Evolutionary conservation across 2,329 filamentous ascomycete species (phyloP), one percentile per base, ranked within the genome.

Genomic region (Aspergillus ochraceus): DNA sequence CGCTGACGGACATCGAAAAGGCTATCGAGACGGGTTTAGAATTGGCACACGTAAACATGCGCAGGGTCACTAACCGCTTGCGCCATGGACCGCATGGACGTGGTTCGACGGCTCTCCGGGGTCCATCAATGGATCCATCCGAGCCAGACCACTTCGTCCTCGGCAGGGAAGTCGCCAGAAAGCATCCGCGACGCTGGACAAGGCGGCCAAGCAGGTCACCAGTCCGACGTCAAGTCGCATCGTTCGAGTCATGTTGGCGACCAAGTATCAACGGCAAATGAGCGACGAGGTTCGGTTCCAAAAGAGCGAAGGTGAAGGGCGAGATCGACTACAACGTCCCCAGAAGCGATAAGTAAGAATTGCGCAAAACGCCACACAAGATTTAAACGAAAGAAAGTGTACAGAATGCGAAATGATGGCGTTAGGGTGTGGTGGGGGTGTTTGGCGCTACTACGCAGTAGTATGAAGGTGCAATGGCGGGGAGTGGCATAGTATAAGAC

Each of bases 91-190:
- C 17, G 86, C 80, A 76, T 97, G 92, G 22, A 84, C 83, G 75
- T 97, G 92, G 60, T 81, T 73, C 10, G 88, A 84, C 36, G 86
- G 63, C 20, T 70, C 67, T 53, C 86, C 88, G 2, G 83, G 84
- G 60, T 86, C 82, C 58, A 95, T 82, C 58, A 97, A 81, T 19
- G 92, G 92, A 71, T 97, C 92, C 46, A 96, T 81, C 59, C 91
- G 86, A 53, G 86, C 89, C 59, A 91, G 74, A 63, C 87, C 90
- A 65, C 87, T 81, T 51, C 84, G 83, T 58, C 87, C 88, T 66
- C 86, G 89, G 76, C 92, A 97, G 69, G 91, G 89, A 84, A 97
- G 90, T 72, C 92, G 91, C 91, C 91, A 97, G 77, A 97, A 97
- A 60, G 90, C 92, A 67, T 83, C 72, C 51, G 81, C 82, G 49